Base-by-base conservation (phyloP, 2,329 filamentous ascomycete species). In the Talaromyces atroroseus region DNA sequence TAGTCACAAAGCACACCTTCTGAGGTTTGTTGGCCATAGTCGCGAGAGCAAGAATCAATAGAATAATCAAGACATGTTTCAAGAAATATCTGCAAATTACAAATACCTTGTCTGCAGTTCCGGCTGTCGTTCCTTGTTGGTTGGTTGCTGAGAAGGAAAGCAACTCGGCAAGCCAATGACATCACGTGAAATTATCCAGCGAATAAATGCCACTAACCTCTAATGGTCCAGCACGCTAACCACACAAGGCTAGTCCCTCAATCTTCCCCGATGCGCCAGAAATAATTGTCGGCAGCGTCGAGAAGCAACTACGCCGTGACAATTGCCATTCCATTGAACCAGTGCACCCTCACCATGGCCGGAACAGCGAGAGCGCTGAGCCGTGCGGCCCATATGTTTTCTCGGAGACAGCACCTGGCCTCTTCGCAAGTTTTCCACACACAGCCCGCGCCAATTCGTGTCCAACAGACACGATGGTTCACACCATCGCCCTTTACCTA, bases 1-100 rank as follows among this genome's bases (percentile, higher is more conserved):
- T 88, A 0, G 94, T 97, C 55, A 96, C 87, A 62, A 99, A 89
- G 69, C 89, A 94, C 53, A 74, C 48, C 61, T 77, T 78, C 49
- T 62, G 67, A 12, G 58, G 53, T 53, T n/a, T 32, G 36, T n/a
- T 46, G 21, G 47, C 45, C 56, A 58, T 58, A 24, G 49, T 50
- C 34, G 52, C 52, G 14, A 49, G 5, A 44, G 2, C 23, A 18
- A 23, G 8, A 29, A 44, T 23, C 8, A 20, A 44, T 44, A 44
- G 5, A 23, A 14, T 44, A 44, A 21, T 44, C 40, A 44, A 44
- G 40, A 44, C 40, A 44, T 44, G 40, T 44, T 44, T 44, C 40
- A 23, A 44, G 20, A 44, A 44, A 44, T 20, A 44, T 44, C 40
- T 44, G 40, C 40, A 23, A 2, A 20, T 14, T 44, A 44, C 20